These are phyloP conservation scores for Coniochaeta sp. DNA, from an alignment of 2,329 filamentous ascomycete genomes.

Conservation along the genomic window DNA sequence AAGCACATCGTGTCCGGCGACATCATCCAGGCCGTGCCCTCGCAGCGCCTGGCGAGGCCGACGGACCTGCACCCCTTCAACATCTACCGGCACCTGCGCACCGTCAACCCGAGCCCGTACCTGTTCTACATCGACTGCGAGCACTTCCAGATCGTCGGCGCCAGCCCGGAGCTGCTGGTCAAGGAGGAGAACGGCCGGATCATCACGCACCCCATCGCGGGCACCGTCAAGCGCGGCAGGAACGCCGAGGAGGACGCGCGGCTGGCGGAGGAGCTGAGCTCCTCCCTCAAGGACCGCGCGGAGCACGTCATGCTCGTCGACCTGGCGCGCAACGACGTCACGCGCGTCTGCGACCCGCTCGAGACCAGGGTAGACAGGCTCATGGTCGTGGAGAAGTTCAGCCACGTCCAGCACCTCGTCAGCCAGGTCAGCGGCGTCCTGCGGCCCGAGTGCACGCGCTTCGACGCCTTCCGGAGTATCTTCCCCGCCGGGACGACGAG, in stretches of 20 bases:
- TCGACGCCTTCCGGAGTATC: slow-evolving; percentile 92
- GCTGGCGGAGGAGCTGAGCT: slow-evolving; percentile 68
- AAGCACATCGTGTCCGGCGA: slow-evolving; percentile 85
- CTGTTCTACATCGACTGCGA: slow-evolving; percentile 92
- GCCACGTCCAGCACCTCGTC: slow-evolving; percentile 93
- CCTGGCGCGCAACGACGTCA: slow-evolving; percentile 91
- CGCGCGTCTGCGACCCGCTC: slow-evolving; percentile 85
- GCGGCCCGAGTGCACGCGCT: slow-evolving; percentile 74
- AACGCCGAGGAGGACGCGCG: slow-evolving; percentile 73
- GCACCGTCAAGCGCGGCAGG: slow-evolving; percentile 82
- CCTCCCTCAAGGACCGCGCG: slow-evolving; percentile 82
- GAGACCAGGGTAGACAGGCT: slow-evolving; percentile 86
- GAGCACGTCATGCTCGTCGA: slow-evolving; percentile 98
- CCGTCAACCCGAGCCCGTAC: slow-evolving; percentile 96
- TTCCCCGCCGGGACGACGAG: slow-evolving; percentile 96
- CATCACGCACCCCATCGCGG: slow-evolving; percentile 94
- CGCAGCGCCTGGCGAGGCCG: slow-evolving; percentile 82
- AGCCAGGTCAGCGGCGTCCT: slow-evolving; percentile 93
- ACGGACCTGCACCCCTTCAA: slow-evolving; percentile 95
- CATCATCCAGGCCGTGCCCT: slow-evolving; percentile 96
- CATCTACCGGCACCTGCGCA: slow-evolving; percentile 90
- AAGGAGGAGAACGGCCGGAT: slow-evolving; percentile 82
- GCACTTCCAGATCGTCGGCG: slow-evolving; percentile 91
- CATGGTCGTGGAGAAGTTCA: slow-evolving; percentile 93
- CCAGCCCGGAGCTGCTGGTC: slow-evolving; percentile 88